Evolutionary conservation across 768 basidiomycete species (phyloP), one percentile per base, ranked within the genome.

Genomic region (Rhizopogon rudus): DNA sequence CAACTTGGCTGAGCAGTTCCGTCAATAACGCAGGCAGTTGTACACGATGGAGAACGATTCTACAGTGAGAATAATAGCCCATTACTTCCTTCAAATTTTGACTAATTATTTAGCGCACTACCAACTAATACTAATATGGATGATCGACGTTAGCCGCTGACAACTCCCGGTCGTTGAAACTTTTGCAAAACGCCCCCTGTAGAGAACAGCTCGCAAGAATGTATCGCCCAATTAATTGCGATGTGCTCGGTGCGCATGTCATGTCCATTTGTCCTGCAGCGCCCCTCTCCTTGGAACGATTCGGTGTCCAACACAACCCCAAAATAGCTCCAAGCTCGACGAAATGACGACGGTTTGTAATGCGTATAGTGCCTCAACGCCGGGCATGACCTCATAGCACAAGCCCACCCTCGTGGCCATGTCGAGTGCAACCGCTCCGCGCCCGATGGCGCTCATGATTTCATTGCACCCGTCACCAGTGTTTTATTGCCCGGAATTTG

Each of bases 361-460:
- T 53, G 52, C 46, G 48, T 49, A 53, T 53, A 51, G 52, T 31
- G 20, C 46, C 31, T 37, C 31, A 37, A 53, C 1, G 20, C 17
- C 12, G 2, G 35, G 20, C 2, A 17, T 37, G 35, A 2, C 12
- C 35, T 29, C n/a, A 1, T 13, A 14, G 6, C 6, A 35, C 8
- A 25, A 16, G 12, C 46, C 20, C 20, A 49, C 3, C 14, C 25
- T 33, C 42, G 35, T 46, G 29, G 45, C 31, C 20, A 53, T 53
- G 46, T n/a, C 13, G 31, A 35, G 31, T 25, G 29, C 29, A 20
- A 53, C 13, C 17, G 12, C 5, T 29, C 22, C 25, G 9, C 33
- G 7, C 5, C 45, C 13, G 7, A 46, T n/a, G 13, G 14, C 44
- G 16, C n/a, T 14, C 14, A 14, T n/a, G n/a, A 17, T 3, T 31